Evolutionary conservation across 495 filamentous ascomycete species (phyloP).

Genomic region (Daldinia vernicosa): DNA sequence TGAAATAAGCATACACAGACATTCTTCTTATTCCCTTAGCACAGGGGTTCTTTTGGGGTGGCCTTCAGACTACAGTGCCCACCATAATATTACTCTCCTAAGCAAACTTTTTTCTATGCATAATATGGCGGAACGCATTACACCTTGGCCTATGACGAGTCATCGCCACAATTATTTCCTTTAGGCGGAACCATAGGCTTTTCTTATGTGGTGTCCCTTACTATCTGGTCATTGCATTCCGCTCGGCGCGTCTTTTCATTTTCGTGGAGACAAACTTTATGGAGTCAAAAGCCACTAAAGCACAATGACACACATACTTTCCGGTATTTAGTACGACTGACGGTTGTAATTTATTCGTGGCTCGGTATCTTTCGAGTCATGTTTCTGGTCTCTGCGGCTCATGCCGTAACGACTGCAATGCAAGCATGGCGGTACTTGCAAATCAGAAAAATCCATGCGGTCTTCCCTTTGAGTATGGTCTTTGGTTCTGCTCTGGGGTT

Average conservation of each 20-base stretch:
- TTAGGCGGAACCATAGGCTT: slow-evolving; percentile 12
- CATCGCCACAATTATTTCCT: not conserved
- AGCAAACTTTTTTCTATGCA: not conserved
- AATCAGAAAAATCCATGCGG: not conserved
- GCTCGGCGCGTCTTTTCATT: not conserved
- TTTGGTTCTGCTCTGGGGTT: slow-evolving; percentile 2
- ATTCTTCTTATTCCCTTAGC: not conserved
- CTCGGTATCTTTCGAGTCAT: not conserved
- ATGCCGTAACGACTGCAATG: not conserved
- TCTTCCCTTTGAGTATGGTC: not conserved
- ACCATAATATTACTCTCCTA: not conserved
- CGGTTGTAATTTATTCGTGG: not conserved
- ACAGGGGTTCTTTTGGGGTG: not conserved
- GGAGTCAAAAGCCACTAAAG: not conserved
- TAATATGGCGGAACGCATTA: not conserved
- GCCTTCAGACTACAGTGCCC: not conserved
- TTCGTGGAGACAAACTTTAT: not conserved
- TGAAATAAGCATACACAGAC: slow-evolving; percentile 29
- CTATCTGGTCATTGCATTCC: not conserved
- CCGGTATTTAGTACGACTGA: not conserved
- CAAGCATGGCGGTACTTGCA: not conserved
- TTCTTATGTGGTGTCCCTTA: slow-evolving; percentile 11
- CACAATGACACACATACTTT: not conserved
- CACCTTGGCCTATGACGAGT: slow-evolving; percentile 2
- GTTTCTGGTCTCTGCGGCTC: not conserved